Conservation (phyloP, 495 filamentous ascomycete genomes). For the Lepraria neglecta region DNA sequence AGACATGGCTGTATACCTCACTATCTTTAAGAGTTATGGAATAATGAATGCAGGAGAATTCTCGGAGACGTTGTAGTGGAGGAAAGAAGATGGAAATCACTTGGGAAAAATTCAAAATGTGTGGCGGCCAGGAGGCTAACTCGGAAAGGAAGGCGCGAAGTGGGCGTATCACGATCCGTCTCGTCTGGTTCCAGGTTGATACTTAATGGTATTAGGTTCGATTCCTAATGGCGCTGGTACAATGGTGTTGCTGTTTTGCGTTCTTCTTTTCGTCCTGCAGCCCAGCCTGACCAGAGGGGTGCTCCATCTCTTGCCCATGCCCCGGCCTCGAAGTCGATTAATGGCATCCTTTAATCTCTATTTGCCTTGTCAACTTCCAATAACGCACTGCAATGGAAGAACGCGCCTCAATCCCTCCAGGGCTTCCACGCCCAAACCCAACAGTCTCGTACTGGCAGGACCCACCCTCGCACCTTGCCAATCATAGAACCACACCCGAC, state of each 20-base stretch:
- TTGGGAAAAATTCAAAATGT: background rate
- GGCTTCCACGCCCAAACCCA: slow-evolving; percentile 50
- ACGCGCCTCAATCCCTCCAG: slow-evolving; percentile 30
- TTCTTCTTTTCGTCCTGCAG: too few relatives aligned
- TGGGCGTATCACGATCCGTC: background rate
- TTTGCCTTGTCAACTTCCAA: background rate
- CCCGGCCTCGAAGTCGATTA: background rate
- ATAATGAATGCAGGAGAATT: background rate
- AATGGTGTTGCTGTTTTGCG: too few relatives aligned
- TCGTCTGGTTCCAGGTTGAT: too few relatives aligned
- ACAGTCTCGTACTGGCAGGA: slow-evolving; percentile 68
- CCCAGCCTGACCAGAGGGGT: too few relatives aligned
- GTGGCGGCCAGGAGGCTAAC: background rate
- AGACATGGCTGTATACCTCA: background rate
- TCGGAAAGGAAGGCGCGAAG: background rate
- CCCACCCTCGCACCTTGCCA: slow-evolving; percentile 51
- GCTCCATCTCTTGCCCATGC: background rate
- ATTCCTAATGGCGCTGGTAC: too few relatives aligned
- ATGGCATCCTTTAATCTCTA: background rate
- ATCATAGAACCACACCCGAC: slow-evolving; percentile 41
- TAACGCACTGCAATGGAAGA: slow-evolving; percentile 32
- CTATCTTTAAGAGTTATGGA: background rate
- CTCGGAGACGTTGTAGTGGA: background rate
- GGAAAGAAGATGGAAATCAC: too few relatives aligned
- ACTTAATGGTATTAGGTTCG: too few relatives aligned